Evolutionary conservation across 2,329 filamentous ascomycete genomes (phyloP).

Genomic region (Xylaria sp.): DNA sequence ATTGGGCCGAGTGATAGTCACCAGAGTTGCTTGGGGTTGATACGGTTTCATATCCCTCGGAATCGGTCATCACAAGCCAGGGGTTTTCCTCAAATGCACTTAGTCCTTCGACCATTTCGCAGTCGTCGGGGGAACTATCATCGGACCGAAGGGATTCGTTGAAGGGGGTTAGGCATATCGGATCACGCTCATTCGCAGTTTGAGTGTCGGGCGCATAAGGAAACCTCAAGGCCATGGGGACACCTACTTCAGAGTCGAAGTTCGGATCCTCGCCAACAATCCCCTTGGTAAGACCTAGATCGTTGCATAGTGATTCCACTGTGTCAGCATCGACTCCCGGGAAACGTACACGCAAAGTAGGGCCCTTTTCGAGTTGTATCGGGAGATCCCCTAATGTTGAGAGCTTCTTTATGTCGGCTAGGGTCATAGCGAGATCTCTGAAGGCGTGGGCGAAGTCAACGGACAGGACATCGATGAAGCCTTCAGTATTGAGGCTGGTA

Average conservation of each 20-base stretch:
- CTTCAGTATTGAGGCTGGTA: conserved; percentile 71
- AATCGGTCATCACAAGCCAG: conserved; percentile 44
- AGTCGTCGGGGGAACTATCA: conserved; percentile 28
- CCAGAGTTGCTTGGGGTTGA: conserved; percentile 42
- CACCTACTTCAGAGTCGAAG: conserved; percentile 63
- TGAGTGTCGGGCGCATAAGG: conserved; percentile 67
- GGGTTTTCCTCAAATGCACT: conserved; percentile 42
- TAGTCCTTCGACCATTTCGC: conserved; percentile 36
- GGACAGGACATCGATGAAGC: conserved; percentile 78
- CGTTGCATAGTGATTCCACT: conserved; percentile 77
- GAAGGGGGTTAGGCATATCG: conserved; percentile 38
- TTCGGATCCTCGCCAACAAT: conserved; percentile 70
- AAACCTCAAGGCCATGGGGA: conserved; percentile 72
- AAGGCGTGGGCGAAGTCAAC: conserved; percentile 82
- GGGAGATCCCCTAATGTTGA: conserved; percentile 77
- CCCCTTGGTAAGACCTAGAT: conserved; percentile 78
- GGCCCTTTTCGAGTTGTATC: conserved; percentile 62
- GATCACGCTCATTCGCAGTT: conserved; percentile 21
- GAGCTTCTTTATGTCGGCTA: conserved; percentile 76
- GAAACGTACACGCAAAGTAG: conserved; percentile 74
- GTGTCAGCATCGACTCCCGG: conserved; percentile 82
- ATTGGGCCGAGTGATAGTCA: conserved; percentile 43
- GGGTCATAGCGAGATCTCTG: conserved; percentile 72
- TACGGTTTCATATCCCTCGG: conserved; percentile 45
- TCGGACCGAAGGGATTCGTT: conserved; percentile 45